phyloP scores from a whole-genome alignment of 1,139 yeast genomes.

The Suhomyces bokatorum region DNA sequence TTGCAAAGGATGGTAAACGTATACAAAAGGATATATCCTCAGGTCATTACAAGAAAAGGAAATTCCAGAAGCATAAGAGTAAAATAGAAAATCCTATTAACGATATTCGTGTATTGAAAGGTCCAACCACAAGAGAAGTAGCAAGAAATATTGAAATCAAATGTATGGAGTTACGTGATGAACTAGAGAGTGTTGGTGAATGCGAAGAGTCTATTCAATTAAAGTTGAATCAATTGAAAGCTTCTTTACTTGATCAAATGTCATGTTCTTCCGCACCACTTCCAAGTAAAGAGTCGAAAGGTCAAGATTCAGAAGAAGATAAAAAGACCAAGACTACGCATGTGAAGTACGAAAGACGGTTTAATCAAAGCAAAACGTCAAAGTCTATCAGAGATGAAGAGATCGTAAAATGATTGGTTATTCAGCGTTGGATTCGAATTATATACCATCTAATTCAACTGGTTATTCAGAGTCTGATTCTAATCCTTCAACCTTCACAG shows the following conservation, averaged over 20 bases:
- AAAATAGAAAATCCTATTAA: too few relatives aligned
- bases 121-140: slow-evolving; percentile 35
- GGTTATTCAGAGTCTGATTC: too few relatives aligned
- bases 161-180: slow-evolving; percentile 56
- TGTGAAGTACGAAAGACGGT: background rate
- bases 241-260: background rate
- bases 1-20: slow-evolving; percentile 27
- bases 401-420: too few relatives aligned
- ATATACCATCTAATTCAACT: too few relatives aligned
- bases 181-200: slow-evolving; percentile 52
- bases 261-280: too few relatives aligned
- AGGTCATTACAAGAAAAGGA: slow-evolving; percentile 18
- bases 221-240: slow-evolving; percentile 23
- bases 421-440: background rate
- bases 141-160: slow-evolving; percentile 53
- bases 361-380: background rate
- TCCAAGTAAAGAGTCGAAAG: background rate
- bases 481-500: too few relatives aligned
- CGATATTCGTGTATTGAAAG: too few relatives aligned
- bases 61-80: slow-evolving; percentile 10
- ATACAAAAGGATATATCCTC: slow-evolving; percentile 13
- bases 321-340: background rate
- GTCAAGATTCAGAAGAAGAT: background rate
- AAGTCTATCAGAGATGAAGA: background rate
- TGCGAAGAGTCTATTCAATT: slow-evolving; percentile 28